Evolutionary conservation across 148 eudicot species (phyloP).

Genomic region (Vaccinium myrtillus): DNA sequence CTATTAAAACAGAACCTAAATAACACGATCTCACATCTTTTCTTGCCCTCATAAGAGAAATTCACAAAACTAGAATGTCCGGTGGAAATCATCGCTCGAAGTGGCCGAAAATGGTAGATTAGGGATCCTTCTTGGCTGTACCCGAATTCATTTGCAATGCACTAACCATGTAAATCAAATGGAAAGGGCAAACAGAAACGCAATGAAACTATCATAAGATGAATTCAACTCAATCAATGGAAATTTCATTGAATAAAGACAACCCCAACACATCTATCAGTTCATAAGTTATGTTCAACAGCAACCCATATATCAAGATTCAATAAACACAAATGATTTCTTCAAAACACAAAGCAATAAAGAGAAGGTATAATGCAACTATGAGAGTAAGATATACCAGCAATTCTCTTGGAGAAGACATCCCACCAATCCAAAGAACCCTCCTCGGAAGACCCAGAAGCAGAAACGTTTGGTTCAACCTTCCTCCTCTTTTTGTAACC

Average conservation of each 20-base stretch:
- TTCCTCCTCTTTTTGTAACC: conserved; percentile 66
- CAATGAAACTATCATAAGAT: background rate
- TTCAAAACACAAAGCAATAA: conserved; percentile 6
- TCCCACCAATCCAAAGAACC: conserved; percentile 72
- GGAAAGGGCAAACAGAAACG: conserved; percentile 15
- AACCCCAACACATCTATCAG: conserved; percentile 13
- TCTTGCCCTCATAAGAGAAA: background rate
- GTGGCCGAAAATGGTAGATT: conserved; percentile 14
- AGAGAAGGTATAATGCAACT: conserved; percentile 6
- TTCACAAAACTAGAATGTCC: background rate
- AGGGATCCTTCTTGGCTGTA: conserved; percentile 10
- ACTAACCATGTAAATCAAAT: conserved; percentile 4
- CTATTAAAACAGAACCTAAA: background rate
- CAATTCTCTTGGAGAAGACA: conserved; percentile 50
- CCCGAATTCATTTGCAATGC: background rate
- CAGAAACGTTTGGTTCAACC: conserved; percentile 30
- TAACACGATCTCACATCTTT: background rate
- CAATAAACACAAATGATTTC: background rate
- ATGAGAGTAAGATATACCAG: conserved; percentile 42
- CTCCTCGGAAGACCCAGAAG: conserved; percentile 55
- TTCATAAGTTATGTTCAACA: background rate
- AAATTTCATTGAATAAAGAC: conserved; percentile 8
- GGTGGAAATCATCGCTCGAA: conserved; percentile 9
- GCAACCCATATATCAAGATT: conserved; percentile 2
- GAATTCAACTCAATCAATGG: conserved; percentile 9